Conservation (phyloP, 2,329 filamentous ascomycete genomes). For the Ceratocystis harringtonii region DNA sequence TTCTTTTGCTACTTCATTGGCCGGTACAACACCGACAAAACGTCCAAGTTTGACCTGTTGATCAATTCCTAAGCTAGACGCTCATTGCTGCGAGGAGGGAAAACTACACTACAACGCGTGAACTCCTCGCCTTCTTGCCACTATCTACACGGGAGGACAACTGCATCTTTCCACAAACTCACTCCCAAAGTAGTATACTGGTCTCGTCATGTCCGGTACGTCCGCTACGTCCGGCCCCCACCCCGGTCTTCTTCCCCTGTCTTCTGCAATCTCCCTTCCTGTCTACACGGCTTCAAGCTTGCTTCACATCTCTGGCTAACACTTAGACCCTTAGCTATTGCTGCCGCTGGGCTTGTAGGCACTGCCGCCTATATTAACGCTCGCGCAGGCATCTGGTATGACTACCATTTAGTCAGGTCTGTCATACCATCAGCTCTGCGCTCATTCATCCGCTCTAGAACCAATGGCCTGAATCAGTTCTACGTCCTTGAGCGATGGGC, state of each 20-base stretch:
- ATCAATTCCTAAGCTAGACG: background rate
- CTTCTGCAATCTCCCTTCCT: background rate
- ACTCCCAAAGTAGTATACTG: background rate
- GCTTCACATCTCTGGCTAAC: background rate
- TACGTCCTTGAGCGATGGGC: conserved; percentile 59
- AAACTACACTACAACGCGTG: background rate
- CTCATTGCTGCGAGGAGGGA: background rate
- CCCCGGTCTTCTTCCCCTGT: background rate
- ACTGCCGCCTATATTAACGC: conserved; percentile 63
- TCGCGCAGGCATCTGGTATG: conserved; percentile 49
- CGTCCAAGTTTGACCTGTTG: background rate
- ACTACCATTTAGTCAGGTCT: conserved; percentile 44
- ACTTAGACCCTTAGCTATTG: conserved; percentile 7
- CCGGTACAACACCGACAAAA: background rate
- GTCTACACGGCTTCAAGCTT: background rate
- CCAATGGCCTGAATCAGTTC: conserved; percentile 54
- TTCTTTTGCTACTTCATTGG: background rate
- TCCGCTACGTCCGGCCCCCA: background rate
- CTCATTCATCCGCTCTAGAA: conserved; percentile 16
- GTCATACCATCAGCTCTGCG: conserved; percentile 26
- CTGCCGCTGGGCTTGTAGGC: conserved; percentile 43
- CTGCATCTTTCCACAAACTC: background rate
- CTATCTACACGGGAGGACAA: background rate
- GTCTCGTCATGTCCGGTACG: background rate
- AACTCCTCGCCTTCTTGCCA: background rate